These are phyloP conservation scores for Hericium coralloides DNA, from an alignment of 768 basidiomycete genomes.

Conservation along the genomic window DNA sequence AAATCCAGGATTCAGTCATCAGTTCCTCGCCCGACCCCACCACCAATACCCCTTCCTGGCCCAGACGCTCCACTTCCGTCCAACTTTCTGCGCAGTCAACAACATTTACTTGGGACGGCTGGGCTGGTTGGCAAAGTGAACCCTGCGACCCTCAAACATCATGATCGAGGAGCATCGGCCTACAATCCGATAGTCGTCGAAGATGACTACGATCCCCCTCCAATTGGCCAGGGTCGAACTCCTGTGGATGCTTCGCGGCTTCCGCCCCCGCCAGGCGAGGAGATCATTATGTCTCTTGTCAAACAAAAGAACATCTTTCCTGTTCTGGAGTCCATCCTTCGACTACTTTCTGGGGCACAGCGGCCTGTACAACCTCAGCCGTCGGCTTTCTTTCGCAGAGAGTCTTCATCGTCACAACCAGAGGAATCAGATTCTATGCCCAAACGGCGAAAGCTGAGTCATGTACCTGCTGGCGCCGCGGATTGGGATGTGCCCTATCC, in stretches of 20 bases:
- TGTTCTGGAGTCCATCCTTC: slow-evolving; percentile 52
- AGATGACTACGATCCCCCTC: slow-evolving; percentile 36
- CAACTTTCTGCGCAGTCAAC: slow-evolving; percentile 67
- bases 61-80: slow-evolving; percentile 51
- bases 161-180: slow-evolving; percentile 41
- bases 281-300: slow-evolving; percentile 50
- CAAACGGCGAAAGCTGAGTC: slow-evolving; percentile 56
- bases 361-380: background rate
- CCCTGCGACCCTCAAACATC: slow-evolving; percentile 39
- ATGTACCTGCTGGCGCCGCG: slow-evolving; percentile 69
- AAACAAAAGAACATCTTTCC: slow-evolving; percentile 61
- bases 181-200: slow-evolving; percentile 66
- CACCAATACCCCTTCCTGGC: slow-evolving; percentile 54
- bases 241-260: slow-evolving; percentile 33
- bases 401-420: background rate
- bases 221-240: slow-evolving; percentile 16
- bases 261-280: slow-evolving; percentile 43
- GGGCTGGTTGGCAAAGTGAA: slow-evolving; percentile 62
- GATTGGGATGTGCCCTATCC: slow-evolving; percentile 85
- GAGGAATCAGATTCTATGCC: slow-evolving; percentile 16
- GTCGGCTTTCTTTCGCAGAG: background rate
- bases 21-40: slow-evolving; percentile 39
- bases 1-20: slow-evolving; percentile 26
- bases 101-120: slow-evolving; percentile 61
- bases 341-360: slow-evolving; percentile 38